Evolutionary conservation across 2,329 filamentous ascomycete genomes (phyloP).

Genomic region (Aspergillus ruber): DNA sequence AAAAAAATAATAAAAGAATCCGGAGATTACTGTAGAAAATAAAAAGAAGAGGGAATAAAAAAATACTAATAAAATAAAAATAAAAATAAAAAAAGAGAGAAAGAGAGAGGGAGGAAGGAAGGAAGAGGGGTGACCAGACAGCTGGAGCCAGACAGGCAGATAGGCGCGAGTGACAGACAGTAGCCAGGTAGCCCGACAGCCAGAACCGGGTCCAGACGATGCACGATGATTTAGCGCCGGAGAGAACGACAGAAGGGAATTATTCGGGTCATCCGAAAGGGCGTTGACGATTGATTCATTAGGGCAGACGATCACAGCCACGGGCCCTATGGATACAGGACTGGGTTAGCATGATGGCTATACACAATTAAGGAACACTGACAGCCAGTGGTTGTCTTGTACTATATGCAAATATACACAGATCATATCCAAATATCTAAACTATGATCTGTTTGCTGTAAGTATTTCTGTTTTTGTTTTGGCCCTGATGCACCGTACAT

Average conservation of each 20-base stretch:
- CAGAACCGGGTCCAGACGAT: constrained; percentile 23
- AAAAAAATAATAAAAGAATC: neutral
- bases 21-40: constrained; percentile 13
- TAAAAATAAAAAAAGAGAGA: no score
- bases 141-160: constrained; percentile 8
- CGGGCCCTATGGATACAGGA: neutral
- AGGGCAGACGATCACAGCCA: neutral
- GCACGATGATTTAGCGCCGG: constrained; percentile 26
- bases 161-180: constrained; percentile 14
- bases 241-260: constrained; percentile 14
- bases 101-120: constrained; percentile 2
- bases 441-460: no score
- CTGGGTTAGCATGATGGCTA: no score
- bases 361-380: no score
- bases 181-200: constrained; percentile 9
- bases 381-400: no score
- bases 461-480: neutral
- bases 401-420: no score
- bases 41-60: constrained; percentile 7
- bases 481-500: constrained; percentile 2
- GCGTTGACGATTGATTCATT: neutral
- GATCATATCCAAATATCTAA: no score
- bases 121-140: constrained; percentile 12
- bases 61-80: neutral
- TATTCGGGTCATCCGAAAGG: neutral